A percentile compares a stretch with the other conserved stretches of the same genome.
These are phyloP conservation scores for Mycena polygramma DNA, from an alignment of 768 basidiomycete genomes.

Conservation along the genomic window DNA sequence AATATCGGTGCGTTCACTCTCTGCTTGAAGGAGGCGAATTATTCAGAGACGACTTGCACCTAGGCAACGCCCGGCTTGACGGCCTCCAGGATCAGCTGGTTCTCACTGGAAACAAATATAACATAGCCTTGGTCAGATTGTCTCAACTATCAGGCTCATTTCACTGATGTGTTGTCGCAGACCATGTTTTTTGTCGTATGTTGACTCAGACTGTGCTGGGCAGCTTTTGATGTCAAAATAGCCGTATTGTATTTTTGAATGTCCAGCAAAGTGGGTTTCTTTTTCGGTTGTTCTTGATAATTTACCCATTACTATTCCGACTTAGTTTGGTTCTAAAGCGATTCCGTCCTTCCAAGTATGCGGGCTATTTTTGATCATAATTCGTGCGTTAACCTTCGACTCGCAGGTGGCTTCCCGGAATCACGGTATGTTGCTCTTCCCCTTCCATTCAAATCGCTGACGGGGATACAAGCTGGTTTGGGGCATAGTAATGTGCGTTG, in stretches of 20 bases:
- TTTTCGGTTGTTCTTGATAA: slow-evolving; percentile 14
- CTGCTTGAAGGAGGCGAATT: background rate
- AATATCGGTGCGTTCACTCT: slow-evolving; percentile 63
- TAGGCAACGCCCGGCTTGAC: slow-evolving; percentile 76
- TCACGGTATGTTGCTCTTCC: slow-evolving; percentile 58
- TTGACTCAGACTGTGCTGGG: background rate
- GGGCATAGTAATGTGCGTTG: slow-evolving; percentile 72
- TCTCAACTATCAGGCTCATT: background rate
- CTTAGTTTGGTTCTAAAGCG: slow-evolving; percentile 68
- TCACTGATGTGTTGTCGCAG: slow-evolving; percentile 45
- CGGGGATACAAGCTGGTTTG: slow-evolving; percentile 61
- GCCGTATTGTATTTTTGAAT: slow-evolving; percentile 76
- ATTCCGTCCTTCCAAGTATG: slow-evolving; percentile 72
- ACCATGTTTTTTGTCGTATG: slow-evolving; percentile 80
- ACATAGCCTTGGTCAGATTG: slow-evolving; percentile 69
- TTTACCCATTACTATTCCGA: background rate
- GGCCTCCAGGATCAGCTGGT: slow-evolving; percentile 69
- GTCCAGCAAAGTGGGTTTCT: slow-evolving; percentile 72
- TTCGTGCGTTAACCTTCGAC: slow-evolving; percentile 1
- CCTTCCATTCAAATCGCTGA: background rate
- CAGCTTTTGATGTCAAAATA: slow-evolving; percentile 34
- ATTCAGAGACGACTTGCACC: background rate
- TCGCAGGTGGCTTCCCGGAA: slow-evolving; percentile 72
- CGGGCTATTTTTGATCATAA: slow-evolving; percentile 30
- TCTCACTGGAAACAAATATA: slow-evolving; percentile 71